phyloP scores from a whole-genome alignment of 305 asterid genomes.

The Striga hermonthica region DNA sequence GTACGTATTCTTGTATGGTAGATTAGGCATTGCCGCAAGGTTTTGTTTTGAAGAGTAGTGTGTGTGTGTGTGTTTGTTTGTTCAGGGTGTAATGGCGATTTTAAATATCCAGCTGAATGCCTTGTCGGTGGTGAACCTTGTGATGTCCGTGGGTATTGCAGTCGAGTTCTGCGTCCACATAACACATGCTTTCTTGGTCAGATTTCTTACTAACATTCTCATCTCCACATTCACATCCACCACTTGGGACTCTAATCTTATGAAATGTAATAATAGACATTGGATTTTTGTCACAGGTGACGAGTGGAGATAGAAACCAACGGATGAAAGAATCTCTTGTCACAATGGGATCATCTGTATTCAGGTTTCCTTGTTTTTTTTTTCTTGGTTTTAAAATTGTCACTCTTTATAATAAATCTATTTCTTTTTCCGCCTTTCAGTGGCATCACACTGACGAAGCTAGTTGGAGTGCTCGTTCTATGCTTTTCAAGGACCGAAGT shows the following conservation, averaged over 20 bases:
- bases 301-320: conserved; percentile 88
- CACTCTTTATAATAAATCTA: no score
- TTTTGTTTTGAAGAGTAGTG: neutral
- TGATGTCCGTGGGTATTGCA: conserved; percentile 95
- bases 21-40: neutral
- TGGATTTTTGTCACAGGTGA: conserved; percentile 48
- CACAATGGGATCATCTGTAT: conserved; percentile 98
- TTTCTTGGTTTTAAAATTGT: no score
- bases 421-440: conserved; percentile 39
- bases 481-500: conserved; percentile 90
- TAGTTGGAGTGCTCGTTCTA: conserved; percentile 89
- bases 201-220: conserved; percentile 26
- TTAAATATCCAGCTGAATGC: conserved; percentile 89
- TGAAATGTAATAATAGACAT: neutral
- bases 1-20: neutral
- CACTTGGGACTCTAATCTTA: no score
- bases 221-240: no score
- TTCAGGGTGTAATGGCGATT: conserved; percentile 92
- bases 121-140: conserved; percentile 94
- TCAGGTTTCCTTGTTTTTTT: conserved; percentile 54
- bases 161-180: conserved; percentile 98
- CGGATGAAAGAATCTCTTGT: conserved; percentile 89
- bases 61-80: no score
- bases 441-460: conserved; percentile 97
- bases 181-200: conserved; percentile 95